These are phyloP conservation scores for Delonix regia DNA, from an alignment of 306 rosid species.

Conservation along the genomic window DNA sequence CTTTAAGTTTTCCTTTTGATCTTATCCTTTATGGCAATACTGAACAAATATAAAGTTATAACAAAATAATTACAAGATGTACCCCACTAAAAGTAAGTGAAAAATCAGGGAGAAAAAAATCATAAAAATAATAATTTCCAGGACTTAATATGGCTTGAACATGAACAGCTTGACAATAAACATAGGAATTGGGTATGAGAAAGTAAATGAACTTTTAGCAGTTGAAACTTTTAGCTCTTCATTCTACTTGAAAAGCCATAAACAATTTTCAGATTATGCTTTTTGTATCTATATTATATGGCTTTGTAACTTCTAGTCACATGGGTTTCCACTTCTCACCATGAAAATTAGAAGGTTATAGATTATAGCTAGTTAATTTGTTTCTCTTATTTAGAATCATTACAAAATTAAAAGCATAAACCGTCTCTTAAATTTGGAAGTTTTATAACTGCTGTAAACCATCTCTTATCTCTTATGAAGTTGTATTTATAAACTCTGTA, in stretches of 20 bases:
- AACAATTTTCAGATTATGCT: background rate
- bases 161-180: background rate
- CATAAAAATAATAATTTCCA: conserved; percentile 13
- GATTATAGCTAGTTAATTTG: background rate
- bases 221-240: background rate
- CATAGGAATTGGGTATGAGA: background rate
- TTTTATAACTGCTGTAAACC: background rate
- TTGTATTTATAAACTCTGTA: background rate
- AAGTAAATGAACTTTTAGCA: background rate
- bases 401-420: background rate
- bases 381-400: background rate
- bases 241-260: background rate
- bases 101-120: conserved; percentile 12
- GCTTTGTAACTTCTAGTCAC: background rate
- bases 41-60: conserved; percentile 22
- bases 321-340: background rate
- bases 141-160: background rate
- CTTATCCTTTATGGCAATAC: conserved; percentile 6
- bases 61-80: conserved; percentile 10
- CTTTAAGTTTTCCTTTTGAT: conserved; percentile 28
- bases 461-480: background rate
- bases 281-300: background rate
- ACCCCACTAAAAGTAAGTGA: conserved; percentile 10
- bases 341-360: background rate
- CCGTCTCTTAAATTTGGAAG: background rate